Evolutionary conservation across 352 stramenopile species (phyloP), one percentile per base, ranked within the genome.

Genomic region (Pythium dissimile): DNA sequence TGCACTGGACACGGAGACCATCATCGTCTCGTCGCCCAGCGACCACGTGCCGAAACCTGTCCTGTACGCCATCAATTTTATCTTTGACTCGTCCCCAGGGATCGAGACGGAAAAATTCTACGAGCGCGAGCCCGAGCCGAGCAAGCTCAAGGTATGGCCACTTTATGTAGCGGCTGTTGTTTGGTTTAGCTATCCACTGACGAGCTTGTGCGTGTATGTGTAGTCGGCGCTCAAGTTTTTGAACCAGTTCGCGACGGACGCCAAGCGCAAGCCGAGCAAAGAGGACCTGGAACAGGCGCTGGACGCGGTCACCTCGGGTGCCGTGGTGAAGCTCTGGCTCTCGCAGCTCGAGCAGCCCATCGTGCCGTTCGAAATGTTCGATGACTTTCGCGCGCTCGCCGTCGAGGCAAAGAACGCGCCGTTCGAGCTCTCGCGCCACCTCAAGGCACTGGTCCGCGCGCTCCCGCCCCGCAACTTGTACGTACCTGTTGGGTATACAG

Each of bases 71-170:
- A 87, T 93, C 55, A 79, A 93, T 39, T 93, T 87, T 57, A 93
- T 93, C 38, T 91, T 88, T 52, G 75, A 93, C 43, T 91, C 80
- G 30, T 79, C 72, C 13, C 80, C 83, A 31, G 83, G 83, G 3
- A 89, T 93, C 39, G 83, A 93, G 59, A 93, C 77, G 0, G 61
- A 76, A 28, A 67, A 61, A 16, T 93, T 93, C 46, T 93, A 93
- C 64, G 75, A 89, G 57, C 30, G 63, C 1, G 77, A 89, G 9
- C 59, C 73, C 0, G 67, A 87, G 13, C 23, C 66, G 8, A 47
- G 54, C 0, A 80, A 82, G 20, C 75, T 93, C 18, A 77, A 84
- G 73, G 82, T 85, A 54, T 32, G 4, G 27, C 28, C 28, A 2
- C 10, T 31, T 9, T 48, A 11, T 48, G 9, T 48, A 23, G 21